Percentiles rank a stretch among this genome's conserved stretches.
phyloP scores from a whole-genome alignment of 2,329 filamentous ascomycete species.

The Penicillium psychrosexuale region DNA sequence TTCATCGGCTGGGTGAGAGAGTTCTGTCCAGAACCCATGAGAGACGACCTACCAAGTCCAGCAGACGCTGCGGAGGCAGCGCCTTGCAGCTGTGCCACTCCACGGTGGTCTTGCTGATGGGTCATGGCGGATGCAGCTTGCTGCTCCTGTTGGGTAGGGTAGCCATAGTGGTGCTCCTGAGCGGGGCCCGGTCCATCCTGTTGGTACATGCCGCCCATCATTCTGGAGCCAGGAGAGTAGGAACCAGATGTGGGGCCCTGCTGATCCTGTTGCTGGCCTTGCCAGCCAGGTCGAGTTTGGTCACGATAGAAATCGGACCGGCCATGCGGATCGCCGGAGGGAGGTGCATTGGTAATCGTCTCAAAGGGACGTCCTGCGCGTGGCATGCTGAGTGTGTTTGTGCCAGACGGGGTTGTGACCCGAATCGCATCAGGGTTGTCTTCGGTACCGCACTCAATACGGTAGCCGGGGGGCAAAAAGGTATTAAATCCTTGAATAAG shows the following conservation, averaged over 20 bases:
- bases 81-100: constrained; percentile 64
- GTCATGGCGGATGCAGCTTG: constrained; percentile 48
- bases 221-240: constrained; percentile 42
- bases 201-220: constrained; percentile 38
- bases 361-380: constrained; percentile 39
- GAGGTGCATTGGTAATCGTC: constrained; percentile 31
- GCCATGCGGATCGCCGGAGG: constrained; percentile 30
- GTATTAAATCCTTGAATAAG: constrained; percentile 98
- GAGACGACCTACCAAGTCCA: constrained; percentile 44
- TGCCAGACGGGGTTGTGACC: constrained; percentile 97
- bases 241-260: constrained; percentile 33
- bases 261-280: constrained; percentile 30
- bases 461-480: constrained; percentile 89
- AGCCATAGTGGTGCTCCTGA: constrained; percentile 45
- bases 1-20: constrained; percentile 54
- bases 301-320: constrained; percentile 41
- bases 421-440: constrained; percentile 95
- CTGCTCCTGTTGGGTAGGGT: constrained; percentile 44
- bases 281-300: constrained; percentile 40
- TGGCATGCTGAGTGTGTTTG: constrained; percentile 80
- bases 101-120: constrained; percentile 64
- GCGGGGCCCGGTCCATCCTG: constrained; percentile 37
- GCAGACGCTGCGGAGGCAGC: constrained; percentile 61
- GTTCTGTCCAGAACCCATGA: constrained; percentile 49
- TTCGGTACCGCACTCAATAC: constrained; percentile 91